Evolutionary conservation across 2,329 filamentous ascomycete species (phyloP).

Genomic region (Esteya vermicola): DNA sequence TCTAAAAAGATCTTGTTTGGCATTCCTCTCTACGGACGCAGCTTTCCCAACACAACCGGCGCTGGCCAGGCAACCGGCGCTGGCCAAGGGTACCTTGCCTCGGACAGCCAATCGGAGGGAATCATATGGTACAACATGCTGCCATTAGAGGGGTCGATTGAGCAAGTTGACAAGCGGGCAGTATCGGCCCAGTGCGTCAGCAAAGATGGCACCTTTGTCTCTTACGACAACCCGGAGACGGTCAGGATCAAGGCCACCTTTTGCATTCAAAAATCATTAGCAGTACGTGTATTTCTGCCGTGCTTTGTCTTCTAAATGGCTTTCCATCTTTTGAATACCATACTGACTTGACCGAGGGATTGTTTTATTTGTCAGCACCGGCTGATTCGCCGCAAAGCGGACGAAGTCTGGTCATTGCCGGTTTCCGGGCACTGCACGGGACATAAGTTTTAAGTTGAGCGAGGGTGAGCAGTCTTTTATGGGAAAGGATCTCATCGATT

Average conservation of each 20-base stretch:
- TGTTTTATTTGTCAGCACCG: conserved; percentile 75
- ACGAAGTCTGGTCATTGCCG: conserved; percentile 42
- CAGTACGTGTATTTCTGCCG: conserved; percentile 30
- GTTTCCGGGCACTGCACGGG: conserved; percentile 43
- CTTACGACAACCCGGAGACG: conserved; percentile 66
- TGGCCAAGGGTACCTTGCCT: too few relatives aligned
- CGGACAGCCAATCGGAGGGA: conserved; percentile 51
- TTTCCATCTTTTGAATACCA: neutral
- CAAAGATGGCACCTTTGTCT: conserved; percentile 62
- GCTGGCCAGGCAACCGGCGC: conserved; percentile 44
- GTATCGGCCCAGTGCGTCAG: conserved; percentile 61
- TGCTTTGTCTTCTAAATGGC: neutral
- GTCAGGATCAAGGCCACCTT: conserved; percentile 63
- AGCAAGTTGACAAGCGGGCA: conserved; percentile 51
- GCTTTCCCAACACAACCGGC: conserved; percentile 51
- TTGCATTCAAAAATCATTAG: conserved; percentile 56
- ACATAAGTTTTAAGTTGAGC: conserved; percentile 14
- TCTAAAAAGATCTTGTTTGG: conserved; percentile 61
- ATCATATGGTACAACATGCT: conserved; percentile 62
- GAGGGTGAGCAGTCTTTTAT: too few relatives aligned
- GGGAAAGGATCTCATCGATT: too few relatives aligned
- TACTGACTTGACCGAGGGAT: conserved; percentile 31
- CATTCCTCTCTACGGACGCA: conserved; percentile 61
- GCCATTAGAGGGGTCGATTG: conserved; percentile 45
- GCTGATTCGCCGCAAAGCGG: conserved; percentile 47